phyloP scores from a whole-genome alignment of 1,284 basidiomycete species.

The Meira miltonrushii region DNA sequence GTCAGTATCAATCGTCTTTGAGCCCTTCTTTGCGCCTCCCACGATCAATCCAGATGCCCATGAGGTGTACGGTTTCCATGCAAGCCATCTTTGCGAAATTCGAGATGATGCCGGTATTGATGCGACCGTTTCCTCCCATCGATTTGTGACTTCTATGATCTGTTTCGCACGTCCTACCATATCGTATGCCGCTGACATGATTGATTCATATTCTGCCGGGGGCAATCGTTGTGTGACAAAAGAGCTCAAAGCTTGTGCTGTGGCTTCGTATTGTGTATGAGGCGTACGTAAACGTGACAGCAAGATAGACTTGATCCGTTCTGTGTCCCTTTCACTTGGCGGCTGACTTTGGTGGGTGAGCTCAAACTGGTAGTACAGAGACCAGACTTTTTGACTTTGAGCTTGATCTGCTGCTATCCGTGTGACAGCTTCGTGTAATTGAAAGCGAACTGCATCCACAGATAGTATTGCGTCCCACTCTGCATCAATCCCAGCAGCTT shows the following conservation, averaged over 20 bases:
- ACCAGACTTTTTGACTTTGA: slow-evolving; percentile 4
- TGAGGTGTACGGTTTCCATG: not conserved
- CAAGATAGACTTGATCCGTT: not conserved
- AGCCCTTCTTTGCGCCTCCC: too few relatives aligned
- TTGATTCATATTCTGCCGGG: not conserved
- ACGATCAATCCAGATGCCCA: not conserved
- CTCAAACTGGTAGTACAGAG: slow-evolving; percentile 5
- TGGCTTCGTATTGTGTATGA: slow-evolving; percentile 1
- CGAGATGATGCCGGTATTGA: too few relatives aligned
- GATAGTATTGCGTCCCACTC: slow-evolving; percentile 2
- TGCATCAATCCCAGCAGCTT: not conserved
- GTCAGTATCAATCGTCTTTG: slow-evolving; percentile 7
- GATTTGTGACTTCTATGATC: not conserved
- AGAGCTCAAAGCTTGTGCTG: not conserved
- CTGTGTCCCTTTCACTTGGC: not conserved
- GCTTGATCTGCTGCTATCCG: slow-evolving; percentile 13
- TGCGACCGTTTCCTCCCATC: too few relatives aligned
- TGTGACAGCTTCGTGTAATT: slow-evolving; percentile 13
- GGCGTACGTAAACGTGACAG: not conserved
- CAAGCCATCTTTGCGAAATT: not conserved
- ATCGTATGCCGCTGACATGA: slow-evolving; percentile 1
- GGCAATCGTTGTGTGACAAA: not conserved
- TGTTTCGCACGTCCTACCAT: not conserved
- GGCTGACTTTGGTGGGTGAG: not conserved
- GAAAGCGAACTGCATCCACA: slow-evolving; percentile 6